Percentiles rank a stretch among this genome's conserved stretches.
Conservation (phyloP, 768 basidiomycete genomes). For the Cystofilobasidium ferigula region DNA sequence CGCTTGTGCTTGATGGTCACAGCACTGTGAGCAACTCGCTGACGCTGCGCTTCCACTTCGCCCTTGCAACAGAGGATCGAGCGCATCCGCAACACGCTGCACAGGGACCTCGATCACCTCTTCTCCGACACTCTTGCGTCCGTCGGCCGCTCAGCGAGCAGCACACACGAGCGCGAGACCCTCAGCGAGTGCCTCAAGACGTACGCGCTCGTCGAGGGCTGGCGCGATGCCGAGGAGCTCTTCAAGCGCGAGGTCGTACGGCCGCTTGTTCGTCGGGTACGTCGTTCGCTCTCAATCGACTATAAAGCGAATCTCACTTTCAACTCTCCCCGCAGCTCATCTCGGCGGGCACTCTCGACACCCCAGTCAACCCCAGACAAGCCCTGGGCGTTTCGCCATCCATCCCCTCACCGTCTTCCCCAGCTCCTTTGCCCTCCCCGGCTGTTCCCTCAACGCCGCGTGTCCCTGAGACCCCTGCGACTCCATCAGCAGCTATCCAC, state of each 20-base stretch:
- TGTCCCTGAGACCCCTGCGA: conserved; percentile 14
- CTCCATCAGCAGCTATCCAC: background rate
- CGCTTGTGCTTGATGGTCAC: background rate
- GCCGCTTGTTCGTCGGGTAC: conserved; percentile 64
- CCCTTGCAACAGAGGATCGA: conserved; percentile 56
- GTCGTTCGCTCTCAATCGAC: conserved; percentile 7
- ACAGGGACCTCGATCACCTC: conserved; percentile 71
- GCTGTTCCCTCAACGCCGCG: conserved; percentile 18
- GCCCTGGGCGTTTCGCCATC: conserved; percentile 59
- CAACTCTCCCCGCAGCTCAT: conserved; percentile 49
- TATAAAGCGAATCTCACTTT: background rate
- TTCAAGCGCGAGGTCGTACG: conserved; percentile 60
- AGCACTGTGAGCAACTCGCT: background rate
- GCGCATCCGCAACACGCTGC: conserved; percentile 70
- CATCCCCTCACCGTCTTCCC: conserved; percentile 52
- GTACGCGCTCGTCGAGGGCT: conserved; percentile 54
- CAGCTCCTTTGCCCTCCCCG: conserved; percentile 39
- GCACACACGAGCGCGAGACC: conserved; percentile 4
- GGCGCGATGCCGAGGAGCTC: conserved; percentile 81
- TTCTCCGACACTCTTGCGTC: conserved; percentile 55
- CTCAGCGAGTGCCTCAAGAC: conserved; percentile 34
- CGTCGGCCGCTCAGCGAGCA: background rate
- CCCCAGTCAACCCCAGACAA: conserved; percentile 33
- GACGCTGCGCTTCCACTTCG: background rate
- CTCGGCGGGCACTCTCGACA: conserved; percentile 40